phyloP scores from a whole-genome alignment of 75 land plant species.

The Sequoiadendron giganteum region DNA sequence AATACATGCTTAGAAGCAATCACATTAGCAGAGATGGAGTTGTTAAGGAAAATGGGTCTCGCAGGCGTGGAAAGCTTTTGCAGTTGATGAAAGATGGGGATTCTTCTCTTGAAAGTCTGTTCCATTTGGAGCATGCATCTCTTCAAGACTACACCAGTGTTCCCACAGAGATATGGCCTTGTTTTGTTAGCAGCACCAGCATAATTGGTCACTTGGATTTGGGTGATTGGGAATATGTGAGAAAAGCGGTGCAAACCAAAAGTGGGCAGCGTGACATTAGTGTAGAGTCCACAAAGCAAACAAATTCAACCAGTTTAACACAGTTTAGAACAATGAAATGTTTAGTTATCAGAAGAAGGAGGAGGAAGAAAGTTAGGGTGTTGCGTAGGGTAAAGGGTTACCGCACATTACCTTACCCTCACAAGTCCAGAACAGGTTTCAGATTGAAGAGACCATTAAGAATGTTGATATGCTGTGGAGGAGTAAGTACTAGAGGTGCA shows the following conservation, averaged over 20 bases:
- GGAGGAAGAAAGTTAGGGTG: background rate
- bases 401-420: background rate
- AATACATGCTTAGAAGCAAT: background rate
- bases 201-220: background rate
- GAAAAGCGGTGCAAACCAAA: background rate
- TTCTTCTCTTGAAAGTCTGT: background rate
- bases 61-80: background rate
- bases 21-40: background rate
- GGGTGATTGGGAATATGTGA: background rate
- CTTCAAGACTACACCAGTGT: background rate
- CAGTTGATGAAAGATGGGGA: background rate
- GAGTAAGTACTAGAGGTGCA: background rate
- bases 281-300: too few species aligned
- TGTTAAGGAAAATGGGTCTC: background rate
- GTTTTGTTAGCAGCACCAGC: background rate
- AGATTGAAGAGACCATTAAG: background rate
- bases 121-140: background rate
- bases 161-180: background rate
- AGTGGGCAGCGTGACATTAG: background rate
- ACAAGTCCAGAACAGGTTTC: background rate
- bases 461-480: background rate
- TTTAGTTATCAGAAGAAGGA: background rate
- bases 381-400: background rate
- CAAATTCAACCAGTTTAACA: background rate
- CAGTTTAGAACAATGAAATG: background rate